Evolutionary conservation across 192 early-diverging fungal genomes (phyloP).

Genomic region (Kickxella alabastrina): DNA sequence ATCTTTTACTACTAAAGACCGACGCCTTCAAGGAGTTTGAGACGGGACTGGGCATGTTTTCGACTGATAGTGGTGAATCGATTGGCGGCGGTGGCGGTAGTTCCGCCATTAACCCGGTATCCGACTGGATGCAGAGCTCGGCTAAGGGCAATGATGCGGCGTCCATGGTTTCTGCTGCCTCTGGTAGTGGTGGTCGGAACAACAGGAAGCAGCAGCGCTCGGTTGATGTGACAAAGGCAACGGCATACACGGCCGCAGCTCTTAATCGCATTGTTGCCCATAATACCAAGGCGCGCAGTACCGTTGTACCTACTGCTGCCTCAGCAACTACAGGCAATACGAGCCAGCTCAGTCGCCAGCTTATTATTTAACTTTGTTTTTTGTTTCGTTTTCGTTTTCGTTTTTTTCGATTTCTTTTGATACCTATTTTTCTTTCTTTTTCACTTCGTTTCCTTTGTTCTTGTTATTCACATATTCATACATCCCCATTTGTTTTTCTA

Average conservation of each 20-base stretch:
- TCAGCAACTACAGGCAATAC: conserved; percentile 4
- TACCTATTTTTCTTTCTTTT: conserved; percentile 6
- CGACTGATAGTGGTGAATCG: not conserved
- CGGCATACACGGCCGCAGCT: conserved; percentile 40
- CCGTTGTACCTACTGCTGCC: conserved; percentile 3
- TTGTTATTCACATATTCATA: conserved; percentile 1
- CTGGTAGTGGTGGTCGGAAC: not conserved
- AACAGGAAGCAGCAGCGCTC: conserved; percentile 16
- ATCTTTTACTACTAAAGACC: conserved; percentile 38
- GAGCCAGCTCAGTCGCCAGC: conserved; percentile 17
- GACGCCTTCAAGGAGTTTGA: conserved; percentile 31
- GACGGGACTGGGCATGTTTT: not conserved
- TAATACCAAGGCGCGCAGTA: conserved; percentile 34
- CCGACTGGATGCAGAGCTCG: conserved; percentile 5
- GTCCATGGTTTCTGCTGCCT: not conserved
- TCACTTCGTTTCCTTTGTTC: not conserved
- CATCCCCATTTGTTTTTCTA: not conserved
- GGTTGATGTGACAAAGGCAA: conserved; percentile 34
- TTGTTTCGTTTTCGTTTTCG: not conserved
- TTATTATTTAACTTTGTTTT: conserved; percentile 14
- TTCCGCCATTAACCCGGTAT: not conserved
- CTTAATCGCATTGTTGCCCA: conserved; percentile 45
- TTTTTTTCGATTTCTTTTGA: conserved; percentile 4
- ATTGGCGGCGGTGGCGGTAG: not conserved
- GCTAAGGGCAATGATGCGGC: not conserved